phyloP scores from a whole-genome alignment of 2,329 filamentous ascomycete genomes.

The Ophiostoma montium region DNA sequence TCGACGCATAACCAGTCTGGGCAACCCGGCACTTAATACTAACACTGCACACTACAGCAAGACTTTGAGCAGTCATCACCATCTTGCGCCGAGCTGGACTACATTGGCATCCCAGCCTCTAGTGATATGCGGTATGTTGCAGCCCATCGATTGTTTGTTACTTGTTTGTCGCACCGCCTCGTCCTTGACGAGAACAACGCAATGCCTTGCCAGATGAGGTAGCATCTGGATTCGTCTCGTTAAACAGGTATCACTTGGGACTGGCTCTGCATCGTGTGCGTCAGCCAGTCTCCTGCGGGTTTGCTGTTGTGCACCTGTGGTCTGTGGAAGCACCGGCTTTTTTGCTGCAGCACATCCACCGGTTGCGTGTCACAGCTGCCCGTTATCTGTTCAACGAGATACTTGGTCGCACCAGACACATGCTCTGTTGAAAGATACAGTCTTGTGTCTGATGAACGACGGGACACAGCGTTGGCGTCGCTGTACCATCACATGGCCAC shows the following conservation, averaged over 20 bases:
- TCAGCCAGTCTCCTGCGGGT: not conserved
- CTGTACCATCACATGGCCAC: constrained; percentile 1
- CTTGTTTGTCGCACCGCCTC: not conserved
- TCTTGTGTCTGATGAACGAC: constrained; percentile 20
- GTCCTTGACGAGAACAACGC: not conserved
- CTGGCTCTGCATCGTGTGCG: not conserved
- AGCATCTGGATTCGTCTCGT: not conserved
- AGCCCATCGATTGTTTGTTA: not conserved
- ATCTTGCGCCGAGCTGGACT: constrained; percentile 35
- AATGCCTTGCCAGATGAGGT: not conserved
- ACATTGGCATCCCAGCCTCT: constrained; percentile 35
- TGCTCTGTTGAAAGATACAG: constrained; percentile 4
- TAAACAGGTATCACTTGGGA: not conserved
- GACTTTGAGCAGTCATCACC: constrained; percentile 41
- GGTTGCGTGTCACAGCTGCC: constrained; percentile 26
- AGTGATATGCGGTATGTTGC: constrained; percentile 41
- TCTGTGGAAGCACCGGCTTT: not conserved
- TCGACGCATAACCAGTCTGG: no score
- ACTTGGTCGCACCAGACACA: constrained; percentile 15
- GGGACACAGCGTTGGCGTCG: constrained; percentile 23
- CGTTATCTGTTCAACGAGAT: not conserved
- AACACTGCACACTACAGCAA: constrained; percentile 21
- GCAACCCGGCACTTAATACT: no score
- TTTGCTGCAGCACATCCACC: constrained; percentile 20
- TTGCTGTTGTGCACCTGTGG: constrained; percentile 1